These are phyloP conservation scores for Dactylellina haptotyla DNA, from an alignment of 2,329 filamentous ascomycete species.

Conservation along the genomic window DNA sequence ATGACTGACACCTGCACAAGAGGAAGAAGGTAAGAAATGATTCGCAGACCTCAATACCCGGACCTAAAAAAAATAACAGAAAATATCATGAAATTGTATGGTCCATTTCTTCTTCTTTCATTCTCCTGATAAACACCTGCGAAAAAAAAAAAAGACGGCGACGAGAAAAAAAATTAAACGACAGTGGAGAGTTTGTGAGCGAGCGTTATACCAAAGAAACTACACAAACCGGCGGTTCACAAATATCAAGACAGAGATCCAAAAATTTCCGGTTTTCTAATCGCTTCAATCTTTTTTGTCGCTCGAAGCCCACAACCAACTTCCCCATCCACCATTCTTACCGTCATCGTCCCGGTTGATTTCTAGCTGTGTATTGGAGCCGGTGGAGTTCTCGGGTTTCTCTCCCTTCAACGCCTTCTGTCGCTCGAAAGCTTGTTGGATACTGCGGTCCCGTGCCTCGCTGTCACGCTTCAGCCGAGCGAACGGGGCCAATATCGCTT, in stretches of 20 bases:
- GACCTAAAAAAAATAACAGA: too few relatives aligned
- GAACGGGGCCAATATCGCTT: background rate
- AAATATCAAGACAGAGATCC: too few relatives aligned
- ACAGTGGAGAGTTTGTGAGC: too few relatives aligned
- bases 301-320: conserved; percentile 44
- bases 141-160: background rate
- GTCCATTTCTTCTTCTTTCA: background rate
- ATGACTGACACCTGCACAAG: background rate
- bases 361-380: background rate
- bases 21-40: too few relatives aligned
- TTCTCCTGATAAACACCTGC: background rate
- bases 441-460: background rate
- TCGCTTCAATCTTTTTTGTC: conserved; percentile 34
- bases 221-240: too few relatives aligned
- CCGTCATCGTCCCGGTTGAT: conserved; percentile 4
- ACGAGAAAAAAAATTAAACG: too few relatives aligned
- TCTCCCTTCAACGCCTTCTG: conserved; percentile 2
- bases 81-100: too few relatives aligned
- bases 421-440: conserved; percentile 10
- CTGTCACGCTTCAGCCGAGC: background rate
- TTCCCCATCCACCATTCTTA: conserved; percentile 36
- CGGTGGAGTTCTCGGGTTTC: background rate
- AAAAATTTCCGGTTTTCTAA: too few relatives aligned
- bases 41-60: too few relatives aligned
- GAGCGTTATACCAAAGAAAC: too few relatives aligned